Evolutionary conservation across 192 early-diverging fungal genomes (phyloP), one percentile per base, ranked within the genome.

Genomic region (Mortierella hygrophila): DNA sequence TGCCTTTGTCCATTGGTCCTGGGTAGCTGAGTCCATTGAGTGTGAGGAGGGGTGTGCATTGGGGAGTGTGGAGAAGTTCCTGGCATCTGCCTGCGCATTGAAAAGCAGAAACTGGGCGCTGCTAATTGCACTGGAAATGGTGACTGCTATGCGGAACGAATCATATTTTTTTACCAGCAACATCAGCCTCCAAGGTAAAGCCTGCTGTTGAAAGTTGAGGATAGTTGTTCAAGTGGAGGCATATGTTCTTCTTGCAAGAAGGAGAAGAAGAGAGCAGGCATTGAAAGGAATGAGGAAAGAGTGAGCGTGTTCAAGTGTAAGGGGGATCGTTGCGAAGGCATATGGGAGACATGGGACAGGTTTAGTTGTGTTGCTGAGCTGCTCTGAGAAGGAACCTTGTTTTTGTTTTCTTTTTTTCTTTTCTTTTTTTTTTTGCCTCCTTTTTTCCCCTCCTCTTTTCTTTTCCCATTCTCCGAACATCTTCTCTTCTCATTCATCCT

Each of bases 1-100:
- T 6, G 63, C 80, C 37, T 70, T 16, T 26, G 32, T 65, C 80
- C 80, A 81, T 42, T 75, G 70, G 8, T 75, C 73, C 55, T 81
- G 47, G 44, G 75, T 81, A 29, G 69, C 18, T 11, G 52, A 47
- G 57, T 81, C 74, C 80, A 81, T 81, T 32, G 60, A 32, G 29
- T 2, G 29, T 15, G 60, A 65, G 35, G 60, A 29, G 29, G 3
- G 26, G 29, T 65, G 16, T 35, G 60, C 60, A 65, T 65, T 26
- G 32, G 29, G 55, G 55, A 26, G 55, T 26, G n/a, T 26, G n/a
- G 55, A 57, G 23, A 65, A 65, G 60, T 15, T 29, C 1, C 13
- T 11, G 29, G 4, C 60, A 65, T 52, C 15, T 52, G 49, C 38
- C 16, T 5, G 49, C 16, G 4, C 21, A 5, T 16, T 4, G 49